Evolutionary conservation across 352 stramenopile genomes (phyloP), one percentile per base, ranked within the genome.

Genomic region (Blastocystis sp.): DNA sequence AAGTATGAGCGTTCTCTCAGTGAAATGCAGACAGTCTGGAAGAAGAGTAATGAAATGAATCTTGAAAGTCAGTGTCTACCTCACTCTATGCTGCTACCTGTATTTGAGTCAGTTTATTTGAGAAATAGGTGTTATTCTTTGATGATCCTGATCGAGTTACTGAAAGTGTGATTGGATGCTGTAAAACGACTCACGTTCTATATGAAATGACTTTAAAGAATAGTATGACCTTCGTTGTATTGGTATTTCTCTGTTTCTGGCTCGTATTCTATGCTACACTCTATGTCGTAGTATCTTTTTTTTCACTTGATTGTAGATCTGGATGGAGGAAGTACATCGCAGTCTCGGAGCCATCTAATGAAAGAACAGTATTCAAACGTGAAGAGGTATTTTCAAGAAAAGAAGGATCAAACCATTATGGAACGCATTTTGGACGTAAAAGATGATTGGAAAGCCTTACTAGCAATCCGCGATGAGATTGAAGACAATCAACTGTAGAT

Each of bases 211-310:
- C 2, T 13, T 20, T 68, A 37, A 66, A 20, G 26, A 20, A 2
- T 66, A 84, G 73, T 84, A 84, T 45, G 73, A 84, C 68, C 26
- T 84, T 50, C 73, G 73, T 15, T 84, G 73, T 37, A 84, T 84
- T 43, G 73, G 73, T 15, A 41, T 84, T 23, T 84, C 43, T 43
- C 29, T 84, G 3, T 43, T 84, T 20, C 18, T 84, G 4, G 26
- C 45, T 13, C 43, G 37, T 15, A 15, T 84, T 4, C 39, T 84
- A 2, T 66, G 73, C 23, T 20, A 66, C 18, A 66, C 73, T 7
- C 29, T 84, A 39, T 13, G 39, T 0, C 29, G 29, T 34, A 13
- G 34, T 47, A 59, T 39, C 29, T 5, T 6, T 59, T 59, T 59
- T n/a, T 59, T 59, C 11, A 59, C 13, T 59, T n/a, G 20, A 59